Conservation (phyloP, 768 basidiomycete species). For the Suillus brevipes region DNA sequence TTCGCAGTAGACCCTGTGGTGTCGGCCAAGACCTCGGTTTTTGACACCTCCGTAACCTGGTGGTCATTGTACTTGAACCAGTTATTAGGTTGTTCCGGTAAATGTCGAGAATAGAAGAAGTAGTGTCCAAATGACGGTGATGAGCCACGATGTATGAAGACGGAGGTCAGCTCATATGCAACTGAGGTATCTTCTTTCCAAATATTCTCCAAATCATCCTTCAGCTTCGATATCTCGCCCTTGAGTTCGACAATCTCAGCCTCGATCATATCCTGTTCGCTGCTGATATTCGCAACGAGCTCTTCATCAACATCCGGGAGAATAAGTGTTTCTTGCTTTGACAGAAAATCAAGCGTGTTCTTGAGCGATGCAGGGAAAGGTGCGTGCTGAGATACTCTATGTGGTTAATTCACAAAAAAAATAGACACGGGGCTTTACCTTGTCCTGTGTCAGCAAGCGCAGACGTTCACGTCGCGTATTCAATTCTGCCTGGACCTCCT, state of each 20-base stretch:
- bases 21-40: constrained; percentile 85
- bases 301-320: constrained; percentile 60
- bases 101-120: constrained; percentile 90
- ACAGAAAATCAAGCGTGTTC: constrained; percentile 57
- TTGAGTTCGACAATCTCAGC: constrained; percentile 60
- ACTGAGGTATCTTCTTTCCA: constrained; percentile 70
- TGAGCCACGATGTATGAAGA: constrained; percentile 92
- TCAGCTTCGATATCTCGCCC: constrained; percentile 50
- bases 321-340: constrained; percentile 42
- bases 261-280: constrained; percentile 54
- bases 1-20: constrained; percentile 91
- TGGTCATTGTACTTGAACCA: constrained; percentile 99
- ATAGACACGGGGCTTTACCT: constrained; percentile 44
- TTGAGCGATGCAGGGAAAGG: constrained; percentile 59
- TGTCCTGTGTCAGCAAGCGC: constrained; percentile 65
- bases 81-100: constrained; percentile 75
- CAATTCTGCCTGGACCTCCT: constrained; percentile 67
- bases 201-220: constrained; percentile 66
- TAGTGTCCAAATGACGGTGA: constrained; percentile 91
- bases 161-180: constrained; percentile 89
- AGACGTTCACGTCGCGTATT: constrained; percentile 65
- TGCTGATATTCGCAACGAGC: constrained; percentile 49
- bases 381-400: constrained; percentile 46
- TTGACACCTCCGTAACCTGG: constrained; percentile 71
- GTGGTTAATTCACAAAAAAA: not conserved